Evolutionary conservation across 179 eudicot genomes (phyloP), one percentile per base, ranked within the genome.

Genomic region (Drosera spatulata): DNA sequence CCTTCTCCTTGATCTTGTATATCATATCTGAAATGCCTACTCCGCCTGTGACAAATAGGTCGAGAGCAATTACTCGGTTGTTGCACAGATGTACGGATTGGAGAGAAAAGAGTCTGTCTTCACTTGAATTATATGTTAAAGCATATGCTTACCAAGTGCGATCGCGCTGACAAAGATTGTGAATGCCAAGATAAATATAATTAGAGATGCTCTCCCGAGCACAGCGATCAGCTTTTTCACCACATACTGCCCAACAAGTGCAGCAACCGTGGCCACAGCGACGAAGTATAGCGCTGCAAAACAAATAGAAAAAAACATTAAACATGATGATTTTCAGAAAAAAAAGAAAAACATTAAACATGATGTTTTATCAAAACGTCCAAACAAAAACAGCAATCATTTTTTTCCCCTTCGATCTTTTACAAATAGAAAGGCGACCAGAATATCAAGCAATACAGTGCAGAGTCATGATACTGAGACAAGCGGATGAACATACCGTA

Each of bases 1-100:
- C 85, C 38, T 81, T 74, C 50, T 70, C 55, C 56, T 79, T 54
- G 46, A 86, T 69, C 68, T 86, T 63, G 55, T 54, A 72, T 49
- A 86, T 72, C 82, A 86, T 79, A 70, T 76, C 76, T 11, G 76
- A 67, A 51, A 83, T 76, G 22, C 89, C 95, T 59, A 82, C 85
- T 12, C 88, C 91, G 59, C 88, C 85, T 83, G 47, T 22, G 33
- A 22, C 55, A 64, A 5, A n/a, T 2, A 62, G 3, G 10, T 33
- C 55, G 47, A 8, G 40, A 3, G 14, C 4, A 39, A 38, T 61
- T 61, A 15, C 33, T 1, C 15, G 33, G 42, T 3, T 14, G 10
- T 13, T 47, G 33, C 22, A 22, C 10, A 40, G 1, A 53, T 10
- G 37, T 3, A 33, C 14, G 8, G 2, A 22, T 2, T 2, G 4